phyloP scores from a whole-genome alignment of 129 eudicot genomes.

The Saposhnikovia divaricata region DNA sequence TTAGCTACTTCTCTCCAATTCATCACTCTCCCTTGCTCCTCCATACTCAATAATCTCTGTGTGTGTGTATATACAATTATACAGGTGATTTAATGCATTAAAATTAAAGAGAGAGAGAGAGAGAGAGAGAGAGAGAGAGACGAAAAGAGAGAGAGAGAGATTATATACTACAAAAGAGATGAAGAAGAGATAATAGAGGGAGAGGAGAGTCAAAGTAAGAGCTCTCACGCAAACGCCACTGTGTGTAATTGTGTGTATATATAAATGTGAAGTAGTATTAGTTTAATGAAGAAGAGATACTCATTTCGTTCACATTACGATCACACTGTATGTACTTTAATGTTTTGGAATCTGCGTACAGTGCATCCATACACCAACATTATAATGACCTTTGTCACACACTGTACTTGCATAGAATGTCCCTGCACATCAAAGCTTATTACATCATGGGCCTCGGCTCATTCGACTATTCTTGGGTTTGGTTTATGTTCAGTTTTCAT shows the following conservation, averaged over 20 bases:
- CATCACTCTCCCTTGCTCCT: slow-evolving; percentile 26
- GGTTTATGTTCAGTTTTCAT: no score
- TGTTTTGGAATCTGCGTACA: background rate
- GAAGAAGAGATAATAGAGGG: no score
- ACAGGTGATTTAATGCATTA: background rate
- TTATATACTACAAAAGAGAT: no score
- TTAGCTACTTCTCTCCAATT: slow-evolving; percentile 53
- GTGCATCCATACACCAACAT: background rate
- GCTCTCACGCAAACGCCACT: background rate
- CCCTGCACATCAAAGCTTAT: background rate
- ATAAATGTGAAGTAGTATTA: no score
- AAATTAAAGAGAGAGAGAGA: background rate
- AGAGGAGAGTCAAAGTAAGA: background rate
- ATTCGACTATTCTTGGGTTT: background rate
- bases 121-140: slow-evolving; percentile 2
- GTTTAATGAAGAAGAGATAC: background rate
- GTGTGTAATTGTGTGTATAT: background rate
- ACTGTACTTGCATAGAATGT: no score
- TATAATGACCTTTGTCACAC: background rate
- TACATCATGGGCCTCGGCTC: background rate
- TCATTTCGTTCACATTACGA: background rate
- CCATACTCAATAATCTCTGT: background rate
- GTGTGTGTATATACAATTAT: background rate
- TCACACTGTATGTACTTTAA: background rate
- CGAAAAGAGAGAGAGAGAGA: slow-evolving; percentile 1